A percentile compares a stretch with the other conserved stretches of the same genome.
phyloP scores from a whole-genome alignment of 257 asterid genomes.

The Solanum sparsipilum region DNA sequence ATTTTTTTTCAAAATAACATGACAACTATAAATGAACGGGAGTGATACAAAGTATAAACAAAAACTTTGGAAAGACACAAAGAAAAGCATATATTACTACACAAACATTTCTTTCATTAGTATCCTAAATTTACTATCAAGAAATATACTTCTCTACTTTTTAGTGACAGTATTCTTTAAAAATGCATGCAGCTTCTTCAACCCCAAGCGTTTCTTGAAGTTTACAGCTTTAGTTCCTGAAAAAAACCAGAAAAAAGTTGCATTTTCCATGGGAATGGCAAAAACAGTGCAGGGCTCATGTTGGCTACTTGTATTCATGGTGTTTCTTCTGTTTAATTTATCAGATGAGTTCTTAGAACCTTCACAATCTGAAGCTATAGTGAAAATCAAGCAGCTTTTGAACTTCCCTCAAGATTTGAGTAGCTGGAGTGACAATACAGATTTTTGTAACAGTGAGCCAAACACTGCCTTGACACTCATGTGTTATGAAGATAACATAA shows the following conservation, averaged over 20 bases:
- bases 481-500: conserved; percentile 67
- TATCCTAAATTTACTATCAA: neutral
- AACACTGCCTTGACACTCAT: conserved; percentile 41
- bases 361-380: conserved; percentile 45
- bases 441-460: conserved; percentile 50
- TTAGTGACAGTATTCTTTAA: neutral
- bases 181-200: neutral
- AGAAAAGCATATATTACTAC: neutral
- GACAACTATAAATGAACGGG: no score
- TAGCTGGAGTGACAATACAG: conserved; percentile 47
- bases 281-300: neutral
- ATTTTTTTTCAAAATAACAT: no score
- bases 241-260: neutral
- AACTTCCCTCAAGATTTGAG: conserved; percentile 43
- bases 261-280: neutral
- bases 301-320: conserved; percentile 8
- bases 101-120: neutral
- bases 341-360: conserved; percentile 37
- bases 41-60: neutral
- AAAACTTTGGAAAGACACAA: neutral
- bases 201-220: neutral
- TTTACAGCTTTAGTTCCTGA: neutral
- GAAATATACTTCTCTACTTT: neutral
- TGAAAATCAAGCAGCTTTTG: conserved; percentile 47
- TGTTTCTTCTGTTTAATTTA: conserved; percentile 17